phyloP scores from a whole-genome alignment of 176 grass and related monocot species.

The Echinochloa phyllopogon region DNA sequence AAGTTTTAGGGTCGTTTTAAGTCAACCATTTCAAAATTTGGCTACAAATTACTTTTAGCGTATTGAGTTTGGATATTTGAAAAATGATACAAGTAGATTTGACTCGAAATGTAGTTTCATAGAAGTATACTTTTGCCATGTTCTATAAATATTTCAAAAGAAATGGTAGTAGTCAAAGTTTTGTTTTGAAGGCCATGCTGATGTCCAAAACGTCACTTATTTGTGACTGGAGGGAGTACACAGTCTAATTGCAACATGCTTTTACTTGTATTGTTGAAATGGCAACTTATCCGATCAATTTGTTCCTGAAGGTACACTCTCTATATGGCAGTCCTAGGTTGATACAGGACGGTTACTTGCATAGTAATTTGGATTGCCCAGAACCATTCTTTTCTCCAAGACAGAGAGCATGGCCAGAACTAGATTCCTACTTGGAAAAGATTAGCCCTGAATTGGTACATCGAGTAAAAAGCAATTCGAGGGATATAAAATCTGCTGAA shows the following conservation, averaged over 20 bases:
- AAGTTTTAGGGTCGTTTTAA: background rate
- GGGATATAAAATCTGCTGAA: constrained; percentile 45
- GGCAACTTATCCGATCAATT: constrained; percentile 36
- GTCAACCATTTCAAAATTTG: background rate
- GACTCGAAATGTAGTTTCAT: background rate
- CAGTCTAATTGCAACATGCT: background rate
- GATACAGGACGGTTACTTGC: constrained; percentile 59
- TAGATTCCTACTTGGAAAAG: constrained; percentile 81
- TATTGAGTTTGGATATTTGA: background rate
- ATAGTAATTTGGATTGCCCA: constrained; percentile 61
- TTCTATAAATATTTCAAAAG: background rate
- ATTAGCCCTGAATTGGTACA: constrained; percentile 64
- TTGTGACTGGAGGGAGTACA: background rate
- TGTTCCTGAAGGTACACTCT: constrained; percentile 69
- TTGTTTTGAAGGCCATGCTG: background rate
- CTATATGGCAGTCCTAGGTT: constrained; percentile 86
- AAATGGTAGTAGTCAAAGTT: background rate
- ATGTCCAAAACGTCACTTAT: background rate
- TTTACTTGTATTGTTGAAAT: constrained; percentile 39
- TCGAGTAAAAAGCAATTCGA: constrained; percentile 53
- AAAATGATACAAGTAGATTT: background rate
- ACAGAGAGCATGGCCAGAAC: constrained; percentile 67
- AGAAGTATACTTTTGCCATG: background rate
- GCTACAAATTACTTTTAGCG: background rate
- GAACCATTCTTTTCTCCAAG: constrained; percentile 78